A percentile compares a stretch with the other conserved stretches of the same genome.
These are phyloP conservation scores for Vicia faba DNA, from an alignment of 306 rosid genomes.

Conservation along the genomic window DNA sequence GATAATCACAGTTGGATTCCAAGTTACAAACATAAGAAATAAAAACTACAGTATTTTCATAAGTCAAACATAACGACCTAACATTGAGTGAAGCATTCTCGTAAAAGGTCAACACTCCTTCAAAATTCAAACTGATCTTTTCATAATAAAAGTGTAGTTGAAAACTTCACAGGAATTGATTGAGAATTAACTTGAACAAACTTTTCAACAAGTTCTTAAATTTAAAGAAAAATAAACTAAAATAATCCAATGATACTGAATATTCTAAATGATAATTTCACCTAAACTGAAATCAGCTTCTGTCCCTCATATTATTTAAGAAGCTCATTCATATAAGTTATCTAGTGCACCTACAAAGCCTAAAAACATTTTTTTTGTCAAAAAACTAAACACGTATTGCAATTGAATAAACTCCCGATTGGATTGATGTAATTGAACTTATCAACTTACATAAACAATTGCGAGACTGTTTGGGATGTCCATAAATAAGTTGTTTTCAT, in stretches of 20 bases:
- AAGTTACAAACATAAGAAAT: slow-evolving; percentile 8
- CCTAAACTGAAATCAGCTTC: not conserved
- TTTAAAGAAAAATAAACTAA: too few relatives aligned
- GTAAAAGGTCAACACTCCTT: slow-evolving; percentile 8
- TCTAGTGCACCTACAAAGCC: not conserved
- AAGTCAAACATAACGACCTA: slow-evolving; percentile 22
- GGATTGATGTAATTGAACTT: not conserved
- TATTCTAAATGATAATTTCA: not conserved
- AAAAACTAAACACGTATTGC: not conserved
- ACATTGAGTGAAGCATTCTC: slow-evolving; percentile 4
- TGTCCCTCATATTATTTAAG: not conserved
- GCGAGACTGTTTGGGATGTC: not conserved
- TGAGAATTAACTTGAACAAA: too few relatives aligned
- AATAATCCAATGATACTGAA: not conserved
- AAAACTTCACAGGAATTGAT: not conserved
- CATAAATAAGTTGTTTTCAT: not conserved
- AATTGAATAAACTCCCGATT: not conserved
- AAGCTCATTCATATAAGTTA: not conserved
- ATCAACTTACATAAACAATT: not conserved
- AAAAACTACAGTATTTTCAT: slow-evolving; percentile 4
- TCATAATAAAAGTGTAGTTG: not conserved
- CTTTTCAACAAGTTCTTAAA: too few relatives aligned
- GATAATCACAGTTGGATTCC: not conserved
- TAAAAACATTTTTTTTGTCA: not conserved
- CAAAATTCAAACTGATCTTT: slow-evolving; percentile 12